Percentiles rank a stretch among this genome's conserved stretches.
These are phyloP conservation scores for Pyrenophora seminiperda DNA, from an alignment of 2,329 filamentous ascomycete species.

Conservation along the genomic window DNA sequence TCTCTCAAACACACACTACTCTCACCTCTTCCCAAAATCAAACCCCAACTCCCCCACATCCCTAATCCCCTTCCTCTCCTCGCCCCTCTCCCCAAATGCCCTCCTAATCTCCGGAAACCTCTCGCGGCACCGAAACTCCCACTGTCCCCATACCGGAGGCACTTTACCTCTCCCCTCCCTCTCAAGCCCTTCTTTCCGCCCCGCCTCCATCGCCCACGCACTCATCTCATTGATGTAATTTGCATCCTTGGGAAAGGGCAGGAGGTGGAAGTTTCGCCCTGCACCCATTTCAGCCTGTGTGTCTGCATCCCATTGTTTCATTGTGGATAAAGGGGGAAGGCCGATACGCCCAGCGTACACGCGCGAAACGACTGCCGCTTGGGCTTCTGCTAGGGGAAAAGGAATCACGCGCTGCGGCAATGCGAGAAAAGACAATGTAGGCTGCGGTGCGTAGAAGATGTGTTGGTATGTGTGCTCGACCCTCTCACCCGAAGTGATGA, in stretches of 20 bases:
- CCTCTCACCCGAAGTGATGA: constrained; percentile 71
- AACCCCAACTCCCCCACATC: constrained; percentile 76
- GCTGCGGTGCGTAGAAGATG: constrained; percentile 74
- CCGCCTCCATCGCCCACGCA: constrained; percentile 62
- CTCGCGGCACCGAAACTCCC: constrained; percentile 73
- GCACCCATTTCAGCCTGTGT: constrained; percentile 52
- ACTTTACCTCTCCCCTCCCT: constrained; percentile 63
- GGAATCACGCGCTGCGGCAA: constrained; percentile 86
- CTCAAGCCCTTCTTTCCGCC: constrained; percentile 45
- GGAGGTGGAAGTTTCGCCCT: constrained; percentile 59
- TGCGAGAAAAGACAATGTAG: constrained; percentile 77
- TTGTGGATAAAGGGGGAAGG: constrained; percentile 67
- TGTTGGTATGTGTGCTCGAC: constrained; percentile 79
- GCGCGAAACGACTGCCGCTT: constrained; percentile 76
- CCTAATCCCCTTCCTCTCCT: constrained; percentile 61
- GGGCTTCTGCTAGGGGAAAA: constrained; percentile 78
- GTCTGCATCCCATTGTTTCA: constrained; percentile 69
- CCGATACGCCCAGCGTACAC: constrained; percentile 74
- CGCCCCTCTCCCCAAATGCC: constrained; percentile 70
- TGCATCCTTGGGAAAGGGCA: constrained; percentile 66
- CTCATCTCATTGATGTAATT: constrained; percentile 72
- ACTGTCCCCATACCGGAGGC: constrained; percentile 72
- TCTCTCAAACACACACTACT: no score
- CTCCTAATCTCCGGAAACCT: constrained; percentile 72
- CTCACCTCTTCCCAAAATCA: constrained; percentile 52